Percentiles rank a stretch among this genome's conserved stretches.
Evolutionary conservation across 2,329 filamentous ascomycete genomes (phyloP).

Genomic region (Xylaria sp.): DNA sequence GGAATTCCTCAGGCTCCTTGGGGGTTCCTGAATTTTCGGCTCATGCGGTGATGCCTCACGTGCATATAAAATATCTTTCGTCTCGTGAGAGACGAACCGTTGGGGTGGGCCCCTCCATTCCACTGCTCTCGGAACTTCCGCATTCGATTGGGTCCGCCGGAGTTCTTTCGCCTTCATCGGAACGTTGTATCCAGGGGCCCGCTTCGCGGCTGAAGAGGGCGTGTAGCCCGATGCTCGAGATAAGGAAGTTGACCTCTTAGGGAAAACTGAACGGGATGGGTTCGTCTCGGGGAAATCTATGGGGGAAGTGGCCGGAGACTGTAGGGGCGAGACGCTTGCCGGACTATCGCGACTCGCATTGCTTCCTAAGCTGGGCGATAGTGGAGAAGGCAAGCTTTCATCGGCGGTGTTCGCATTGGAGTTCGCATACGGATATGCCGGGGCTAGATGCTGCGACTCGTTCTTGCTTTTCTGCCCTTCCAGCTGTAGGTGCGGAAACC

Average conservation of each 20-base stretch:
- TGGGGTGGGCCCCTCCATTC: slow-evolving; percentile 36
- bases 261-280: slow-evolving; percentile 25
- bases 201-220: slow-evolving; percentile 16
- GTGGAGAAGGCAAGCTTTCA: slow-evolving; percentile 28
- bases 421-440: slow-evolving; percentile 18
- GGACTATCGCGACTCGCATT: slow-evolving; percentile 10
- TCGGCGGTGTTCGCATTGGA: slow-evolving; percentile 11
- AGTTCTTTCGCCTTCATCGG: slow-evolving; percentile 31
- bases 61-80: not conserved
- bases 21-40: slow-evolving; percentile 10
- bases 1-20: slow-evolving; percentile 7
- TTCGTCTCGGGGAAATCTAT: slow-evolving; percentile 11
- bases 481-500: slow-evolving; percentile 32
- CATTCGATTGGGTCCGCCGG: slow-evolving; percentile 43
- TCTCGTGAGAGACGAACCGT: slow-evolving; percentile 10
- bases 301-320: slow-evolving; percentile 26
- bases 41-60: slow-evolving; percentile 1
- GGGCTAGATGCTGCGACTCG: slow-evolving; percentile 9
- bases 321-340: not conserved
- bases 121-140: slow-evolving; percentile 35
- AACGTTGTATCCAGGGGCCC: not conserved
- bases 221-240: slow-evolving; percentile 34
- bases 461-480: slow-evolving; percentile 19
- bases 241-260: slow-evolving; percentile 37
- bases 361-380: slow-evolving; percentile 13